phyloP scores from a whole-genome alignment of 2,329 filamentous ascomycete species.

The Epichloe brachyelytri region DNA sequence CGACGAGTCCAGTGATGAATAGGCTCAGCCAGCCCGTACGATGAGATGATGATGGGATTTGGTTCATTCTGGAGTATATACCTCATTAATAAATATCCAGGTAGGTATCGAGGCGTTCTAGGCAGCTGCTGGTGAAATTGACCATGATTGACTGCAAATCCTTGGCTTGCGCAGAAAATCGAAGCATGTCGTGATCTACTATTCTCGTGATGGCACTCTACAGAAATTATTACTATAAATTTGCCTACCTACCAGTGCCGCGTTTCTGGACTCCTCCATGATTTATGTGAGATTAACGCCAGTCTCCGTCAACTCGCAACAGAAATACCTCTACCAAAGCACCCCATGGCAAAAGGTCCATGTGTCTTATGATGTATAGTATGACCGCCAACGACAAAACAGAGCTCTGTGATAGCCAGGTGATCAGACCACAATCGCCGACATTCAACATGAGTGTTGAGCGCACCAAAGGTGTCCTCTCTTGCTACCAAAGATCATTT shows the following conservation, averaged over 20 bases:
- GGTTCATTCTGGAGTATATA: neutral
- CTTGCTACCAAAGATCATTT: too few relatives aligned
- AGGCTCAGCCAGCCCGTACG: neutral
- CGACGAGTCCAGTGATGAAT: conserved; percentile 2
- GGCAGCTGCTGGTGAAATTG: neutral
- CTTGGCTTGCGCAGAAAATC: too few relatives aligned
- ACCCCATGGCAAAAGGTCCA: neutral
- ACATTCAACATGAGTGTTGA: too few relatives aligned
- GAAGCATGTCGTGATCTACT: neutral
- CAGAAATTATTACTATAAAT: neutral
- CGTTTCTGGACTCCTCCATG: neutral
- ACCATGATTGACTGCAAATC: too few relatives aligned
- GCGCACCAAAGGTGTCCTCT: too few relatives aligned
- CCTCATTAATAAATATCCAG: neutral
- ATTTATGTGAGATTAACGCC: neutral
- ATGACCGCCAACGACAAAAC: too few relatives aligned
- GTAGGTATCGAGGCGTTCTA: neutral
- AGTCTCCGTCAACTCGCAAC: neutral
- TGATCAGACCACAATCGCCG: too few relatives aligned
- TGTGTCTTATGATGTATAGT: too few relatives aligned
- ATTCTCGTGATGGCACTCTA: neutral
- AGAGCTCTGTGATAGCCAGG: too few relatives aligned
- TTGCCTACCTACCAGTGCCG: neutral
- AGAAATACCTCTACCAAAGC: neutral
- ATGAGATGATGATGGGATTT: neutral